Conservation (phyloP, 768 basidiomycete genomes). For the Trametes gibbosa region DNA sequence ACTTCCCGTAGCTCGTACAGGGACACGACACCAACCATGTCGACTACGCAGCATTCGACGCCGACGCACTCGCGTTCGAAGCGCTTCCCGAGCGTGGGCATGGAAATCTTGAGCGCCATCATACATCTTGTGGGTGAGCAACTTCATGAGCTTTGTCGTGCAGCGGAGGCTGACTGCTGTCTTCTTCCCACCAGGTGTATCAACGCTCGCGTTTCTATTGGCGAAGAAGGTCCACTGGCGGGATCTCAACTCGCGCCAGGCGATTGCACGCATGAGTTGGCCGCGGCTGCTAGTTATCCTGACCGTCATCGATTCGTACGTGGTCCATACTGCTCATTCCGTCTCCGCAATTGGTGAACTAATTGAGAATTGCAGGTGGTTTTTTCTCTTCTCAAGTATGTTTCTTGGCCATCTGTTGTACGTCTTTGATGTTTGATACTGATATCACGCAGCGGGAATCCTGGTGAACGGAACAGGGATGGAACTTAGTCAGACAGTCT, state of each 20-base stretch:
- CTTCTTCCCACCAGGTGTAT: constrained; percentile 25
- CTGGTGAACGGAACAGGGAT: constrained; percentile 46
- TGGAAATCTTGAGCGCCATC: constrained; percentile 13
- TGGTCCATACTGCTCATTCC: background rate
- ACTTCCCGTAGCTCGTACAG: background rate
- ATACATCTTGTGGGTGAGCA: constrained; percentile 19
- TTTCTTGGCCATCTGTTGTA: background rate
- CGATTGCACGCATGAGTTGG: constrained; percentile 35
- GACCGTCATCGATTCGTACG: constrained; percentile 40
- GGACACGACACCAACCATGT: background rate
- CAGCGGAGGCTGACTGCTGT: background rate
- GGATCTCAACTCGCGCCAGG: constrained; percentile 28
- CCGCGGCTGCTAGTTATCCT: constrained; percentile 41
- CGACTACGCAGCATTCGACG: background rate
- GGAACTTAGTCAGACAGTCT: constrained; percentile 34
- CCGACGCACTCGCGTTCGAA: constrained; percentile 7
- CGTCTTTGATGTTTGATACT: background rate
- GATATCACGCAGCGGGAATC: constrained; percentile 34
- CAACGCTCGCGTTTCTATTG: constrained; percentile 37
- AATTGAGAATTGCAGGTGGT: constrained; percentile 34
- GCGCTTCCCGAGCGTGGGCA: constrained; percentile 15
- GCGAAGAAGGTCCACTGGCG: constrained; percentile 37
- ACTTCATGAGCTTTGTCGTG: background rate
- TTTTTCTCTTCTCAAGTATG: constrained; percentile 42
- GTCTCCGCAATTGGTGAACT: too few relatives aligned